Evolutionary conservation across 148 eudicot species (phyloP), one percentile per base, ranked within the genome.

Genomic region (Diospyros lotus): DNA sequence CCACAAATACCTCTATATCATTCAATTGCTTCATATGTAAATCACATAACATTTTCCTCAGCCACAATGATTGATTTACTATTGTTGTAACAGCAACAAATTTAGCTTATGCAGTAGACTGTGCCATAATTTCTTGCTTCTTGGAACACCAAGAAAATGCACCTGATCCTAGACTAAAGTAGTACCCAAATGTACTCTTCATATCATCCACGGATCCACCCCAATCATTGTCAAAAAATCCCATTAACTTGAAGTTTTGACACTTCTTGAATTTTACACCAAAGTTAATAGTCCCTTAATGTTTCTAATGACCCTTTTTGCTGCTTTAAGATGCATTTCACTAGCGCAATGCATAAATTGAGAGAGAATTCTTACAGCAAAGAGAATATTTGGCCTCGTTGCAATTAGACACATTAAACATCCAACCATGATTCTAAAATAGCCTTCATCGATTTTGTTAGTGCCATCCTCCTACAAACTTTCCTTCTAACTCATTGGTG

Each of bases 321-420:
- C 40, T 15, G 66, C 74, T 42, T 40, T 53, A 40, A 45, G 61
- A 52, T 77, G 68, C 46, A 8, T 63, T 15, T 61, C 38, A 77
- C 50, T 54, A 41, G 78, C 3, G 55, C 64, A 54, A 5, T 66
- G 65, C 72, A 75, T 75, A n/a, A 75, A 75, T 8, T 65, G 2
- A 1, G n/a, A 75, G 50, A 78, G 38, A 4, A 78, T 1, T 44
- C 80, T 78, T 61, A 65, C 66, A 52, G 39, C 59, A 43, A 28
- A 75, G 8, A 66, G 14, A 45, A 79, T 73, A 48, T 73, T 66
- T 4, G 76, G 76, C 28, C 76, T 75, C 60, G 58, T 71, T 41
- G 14, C 13, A 6, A 58, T 75, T 1, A 73, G 77, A n/a, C 65
- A 54, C 45, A 61, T 71, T 63, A 77, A 75, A 55, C 64, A 64